These are phyloP conservation scores for Chrysoporthe deuterocubensis DNA, from an alignment of 2,329 filamentous ascomycete species.

Conservation along the genomic window DNA sequence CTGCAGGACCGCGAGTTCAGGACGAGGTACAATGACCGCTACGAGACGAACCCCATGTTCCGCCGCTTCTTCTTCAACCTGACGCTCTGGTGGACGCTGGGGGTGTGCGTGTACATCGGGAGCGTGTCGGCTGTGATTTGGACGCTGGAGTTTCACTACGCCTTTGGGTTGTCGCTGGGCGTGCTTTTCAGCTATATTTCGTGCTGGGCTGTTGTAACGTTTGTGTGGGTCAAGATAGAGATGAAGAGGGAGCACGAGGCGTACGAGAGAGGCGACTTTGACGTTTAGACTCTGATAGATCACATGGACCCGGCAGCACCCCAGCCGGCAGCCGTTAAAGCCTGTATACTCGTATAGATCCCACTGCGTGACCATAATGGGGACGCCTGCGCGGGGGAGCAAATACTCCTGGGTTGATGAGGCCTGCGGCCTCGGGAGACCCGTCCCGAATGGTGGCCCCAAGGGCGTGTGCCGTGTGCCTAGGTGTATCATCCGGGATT, in stretches of 20 bases:
- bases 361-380: not conserved
- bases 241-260: constrained; percentile 24
- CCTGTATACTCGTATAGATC: not conserved
- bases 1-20: constrained; percentile 28
- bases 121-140: constrained; percentile 27
- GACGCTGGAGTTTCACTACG: constrained; percentile 24
- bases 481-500: too few species aligned
- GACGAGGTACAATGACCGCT: constrained; percentile 24
- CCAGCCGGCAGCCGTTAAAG: not conserved
- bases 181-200: constrained; percentile 25
- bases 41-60: constrained; percentile 25
- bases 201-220: constrained; percentile 24
- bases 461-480: too few species aligned
- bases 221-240: constrained; percentile 23
- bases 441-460: too few species aligned
- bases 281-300: not conserved
- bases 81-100: constrained; percentile 28
- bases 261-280: constrained; percentile 20
- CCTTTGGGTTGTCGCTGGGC: constrained; percentile 27
- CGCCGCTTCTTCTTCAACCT: constrained; percentile 26
- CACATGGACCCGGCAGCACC: not conserved
- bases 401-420: not conserved
- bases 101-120: constrained; percentile 26
- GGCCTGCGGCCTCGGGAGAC: not conserved
- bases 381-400: not conserved